Evolutionary conservation across 371 early-diverging fungal species (phyloP).

Genomic region (Smittium culicis): DNA sequence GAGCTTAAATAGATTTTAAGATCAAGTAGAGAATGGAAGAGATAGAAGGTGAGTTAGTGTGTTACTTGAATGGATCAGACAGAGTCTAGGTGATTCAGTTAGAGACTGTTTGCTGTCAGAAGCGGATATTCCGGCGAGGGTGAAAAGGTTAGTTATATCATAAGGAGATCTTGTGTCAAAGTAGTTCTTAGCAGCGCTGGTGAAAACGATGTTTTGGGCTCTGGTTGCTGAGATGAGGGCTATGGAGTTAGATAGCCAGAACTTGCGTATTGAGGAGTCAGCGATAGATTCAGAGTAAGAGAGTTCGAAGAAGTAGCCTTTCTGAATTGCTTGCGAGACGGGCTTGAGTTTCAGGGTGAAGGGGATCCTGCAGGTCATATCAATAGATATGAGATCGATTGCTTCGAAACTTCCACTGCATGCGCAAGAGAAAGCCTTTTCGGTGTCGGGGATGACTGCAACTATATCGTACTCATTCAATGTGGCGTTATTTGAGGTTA

Average conservation of each 20-base stretch:
- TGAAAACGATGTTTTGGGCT: conserved; percentile 76
- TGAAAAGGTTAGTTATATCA: conserved; percentile 67
- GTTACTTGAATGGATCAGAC: conserved; percentile 20
- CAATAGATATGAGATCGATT: conserved; percentile 78
- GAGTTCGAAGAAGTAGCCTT: conserved; percentile 79
- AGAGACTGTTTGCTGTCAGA: conserved; percentile 25
- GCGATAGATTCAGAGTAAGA: conserved; percentile 49
- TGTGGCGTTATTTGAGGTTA: conserved; percentile 33
- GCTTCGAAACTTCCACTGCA: conserved; percentile 49
- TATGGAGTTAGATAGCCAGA: conserved; percentile 52
- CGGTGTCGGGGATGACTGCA: conserved; percentile 63
- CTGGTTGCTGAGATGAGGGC: conserved; percentile 62
- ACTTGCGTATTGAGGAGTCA: conserved; percentile 19
- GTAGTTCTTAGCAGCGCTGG: conserved; percentile 60
- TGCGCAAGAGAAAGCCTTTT: conserved; percentile 62
- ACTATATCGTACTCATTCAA: conserved; percentile 58
- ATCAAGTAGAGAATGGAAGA: no score
- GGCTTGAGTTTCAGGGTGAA: conserved; percentile 53
- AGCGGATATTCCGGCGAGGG: conserved; percentile 24
- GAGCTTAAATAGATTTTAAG: no score
- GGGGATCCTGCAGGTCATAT: conserved; percentile 56
- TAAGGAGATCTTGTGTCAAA: conserved; percentile 68
- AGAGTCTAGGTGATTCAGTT: conserved; percentile 18
- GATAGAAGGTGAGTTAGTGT: no score
- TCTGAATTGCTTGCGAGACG: conserved; percentile 50